Conservation (phyloP, 2,329 filamentous ascomycete genomes). For the Lasiodiplodia citricola region DNA sequence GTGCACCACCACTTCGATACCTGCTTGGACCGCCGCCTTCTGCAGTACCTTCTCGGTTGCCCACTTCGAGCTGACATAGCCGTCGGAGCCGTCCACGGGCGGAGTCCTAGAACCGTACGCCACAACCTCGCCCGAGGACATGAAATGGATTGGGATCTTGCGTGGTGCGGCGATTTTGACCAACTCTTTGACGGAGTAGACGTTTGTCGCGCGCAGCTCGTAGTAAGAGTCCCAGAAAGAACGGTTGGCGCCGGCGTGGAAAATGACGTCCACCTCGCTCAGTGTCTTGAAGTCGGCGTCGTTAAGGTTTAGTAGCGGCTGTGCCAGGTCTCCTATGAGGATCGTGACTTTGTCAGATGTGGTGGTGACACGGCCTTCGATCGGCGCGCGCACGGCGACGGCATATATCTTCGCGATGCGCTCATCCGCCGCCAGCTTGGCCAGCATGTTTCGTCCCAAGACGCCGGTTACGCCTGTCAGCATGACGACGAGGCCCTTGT, state of each 20-base stretch:
- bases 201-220: conserved; percentile 34
- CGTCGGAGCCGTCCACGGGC: too few relatives aligned
- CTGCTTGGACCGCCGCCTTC: too few relatives aligned
- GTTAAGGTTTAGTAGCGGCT: conserved; percentile 30
- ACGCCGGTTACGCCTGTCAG: conserved; percentile 31
- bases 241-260: conserved; percentile 34
- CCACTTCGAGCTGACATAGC: too few relatives aligned
- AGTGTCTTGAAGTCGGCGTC: background rate
- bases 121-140: conserved; percentile 24
- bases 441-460: conserved; percentile 27
- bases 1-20: too few relatives aligned
- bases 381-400: conserved; percentile 44
- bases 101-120: background rate
- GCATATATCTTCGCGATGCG: conserved; percentile 48
- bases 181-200: conserved; percentile 27
- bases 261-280: conserved; percentile 27
- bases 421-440: conserved; percentile 39
- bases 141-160: conserved; percentile 31
- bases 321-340: conserved; percentile 46
- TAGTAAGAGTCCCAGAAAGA: conserved; percentile 37
- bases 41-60: too few relatives aligned
- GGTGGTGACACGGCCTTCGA: background rate
- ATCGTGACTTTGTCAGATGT: conserved; percentile 24
- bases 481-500: conserved; percentile 12
- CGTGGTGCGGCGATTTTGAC: conserved; percentile 23